A percentile compares a stretch with the other conserved stretches of the same genome.
phyloP scores from a whole-genome alignment of 2,329 filamentous ascomycete genomes.

The Byssochlamys sp. region DNA sequence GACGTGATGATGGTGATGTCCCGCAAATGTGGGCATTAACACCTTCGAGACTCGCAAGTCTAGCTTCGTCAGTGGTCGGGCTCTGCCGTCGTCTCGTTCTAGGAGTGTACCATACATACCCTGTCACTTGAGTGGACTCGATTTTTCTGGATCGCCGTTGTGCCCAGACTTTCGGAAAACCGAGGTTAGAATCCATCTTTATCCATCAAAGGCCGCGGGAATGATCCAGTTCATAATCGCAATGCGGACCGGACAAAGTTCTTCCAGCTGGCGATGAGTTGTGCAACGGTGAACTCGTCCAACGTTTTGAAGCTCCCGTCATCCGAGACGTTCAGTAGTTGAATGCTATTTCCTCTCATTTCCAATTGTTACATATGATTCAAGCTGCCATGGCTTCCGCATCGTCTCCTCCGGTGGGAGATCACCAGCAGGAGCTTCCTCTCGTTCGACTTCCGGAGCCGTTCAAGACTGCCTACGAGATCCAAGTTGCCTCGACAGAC shows the following conservation, averaged over 20 bases:
- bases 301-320: background rate
- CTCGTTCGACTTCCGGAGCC: slow-evolving; percentile 13
- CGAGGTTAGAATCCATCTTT: background rate
- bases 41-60: background rate
- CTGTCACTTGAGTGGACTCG: background rate
- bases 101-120: background rate
- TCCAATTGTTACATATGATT: background rate
- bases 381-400: background rate
- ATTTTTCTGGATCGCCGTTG: background rate
- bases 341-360: background rate
- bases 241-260: background rate
- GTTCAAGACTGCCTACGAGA: slow-evolving; percentile 13
- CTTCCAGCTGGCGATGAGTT: background rate
- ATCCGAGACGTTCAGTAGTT: background rate
- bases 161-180: background rate
- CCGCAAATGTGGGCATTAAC: background rate
- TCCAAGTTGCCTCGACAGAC: slow-evolving; percentile 8
- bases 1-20: background rate
- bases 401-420: background rate
- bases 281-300: background rate
- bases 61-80: background rate
- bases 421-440: slow-evolving; percentile 5
- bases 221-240: background rate
- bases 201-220: background rate
- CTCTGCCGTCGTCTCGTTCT: background rate